Conservation (phyloP, 1,284 basidiomycete genomes). For the Porodaedalea pini region DNA sequence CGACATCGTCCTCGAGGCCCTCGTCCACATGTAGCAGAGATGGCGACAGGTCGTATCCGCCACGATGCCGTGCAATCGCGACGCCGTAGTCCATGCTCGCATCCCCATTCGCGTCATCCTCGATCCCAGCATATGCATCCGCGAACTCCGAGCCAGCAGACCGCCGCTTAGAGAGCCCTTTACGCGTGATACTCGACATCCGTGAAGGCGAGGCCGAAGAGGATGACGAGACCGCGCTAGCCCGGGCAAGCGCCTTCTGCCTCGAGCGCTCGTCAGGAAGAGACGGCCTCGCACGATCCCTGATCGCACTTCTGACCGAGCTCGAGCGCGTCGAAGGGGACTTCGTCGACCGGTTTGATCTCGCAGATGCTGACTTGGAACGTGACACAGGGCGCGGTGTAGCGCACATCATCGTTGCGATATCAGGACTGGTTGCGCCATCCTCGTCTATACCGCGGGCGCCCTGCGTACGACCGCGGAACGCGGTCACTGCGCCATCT, state of each 20-base stretch:
- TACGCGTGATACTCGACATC: neutral
- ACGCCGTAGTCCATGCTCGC: conserved; percentile 17
- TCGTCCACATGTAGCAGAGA: neutral
- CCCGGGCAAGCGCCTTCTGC: conserved; percentile 3
- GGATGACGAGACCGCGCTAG: conserved; percentile 1
- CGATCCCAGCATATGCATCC: conserved; percentile 17
- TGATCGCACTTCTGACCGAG: neutral
- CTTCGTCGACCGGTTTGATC: neutral
- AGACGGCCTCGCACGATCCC: conserved; percentile 1
- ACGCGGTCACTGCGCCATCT: neutral
- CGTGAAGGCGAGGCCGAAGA: neutral
- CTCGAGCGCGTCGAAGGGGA: conserved; percentile 5
- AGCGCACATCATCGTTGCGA: conserved; percentile 12
- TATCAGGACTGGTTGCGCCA: conserved; percentile 12
- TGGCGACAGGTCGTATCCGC: conserved; percentile 16
- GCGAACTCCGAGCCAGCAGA: conserved; percentile 1
- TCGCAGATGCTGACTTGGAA: neutral
- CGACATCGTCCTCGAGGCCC: neutral
- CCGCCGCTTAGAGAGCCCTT: neutral
- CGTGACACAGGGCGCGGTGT: conserved; percentile 10
- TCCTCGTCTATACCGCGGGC: neutral
- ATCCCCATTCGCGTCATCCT: conserved; percentile 9
- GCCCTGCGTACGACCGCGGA: neutral
- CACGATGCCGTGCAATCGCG: conserved; percentile 18
- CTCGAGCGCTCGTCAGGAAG: conserved; percentile 10